Conservation (phyloP, 2,329 filamentous ascomycete genomes). For the Arthrobotrys entomopaga region DNA sequence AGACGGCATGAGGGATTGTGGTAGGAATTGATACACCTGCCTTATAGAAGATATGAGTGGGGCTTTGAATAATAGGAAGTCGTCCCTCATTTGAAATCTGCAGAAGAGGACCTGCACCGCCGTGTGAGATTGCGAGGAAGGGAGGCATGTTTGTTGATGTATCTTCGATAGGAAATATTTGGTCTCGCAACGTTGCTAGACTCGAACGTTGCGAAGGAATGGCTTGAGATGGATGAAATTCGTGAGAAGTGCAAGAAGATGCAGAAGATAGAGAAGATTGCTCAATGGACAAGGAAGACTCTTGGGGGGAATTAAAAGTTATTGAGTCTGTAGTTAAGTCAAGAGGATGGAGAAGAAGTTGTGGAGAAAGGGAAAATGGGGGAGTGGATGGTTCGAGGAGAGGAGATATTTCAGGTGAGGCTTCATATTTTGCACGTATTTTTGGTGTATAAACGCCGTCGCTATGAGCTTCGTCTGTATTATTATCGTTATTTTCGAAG, state of each 20-base stretch:
- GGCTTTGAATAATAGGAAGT: conserved; percentile 58
- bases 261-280: conserved; percentile 12
- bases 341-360: conserved; percentile 8
- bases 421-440: conserved; percentile 46
- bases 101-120: neutral
- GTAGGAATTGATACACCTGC: conserved; percentile 86
- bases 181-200: neutral
- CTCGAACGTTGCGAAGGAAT: neutral
- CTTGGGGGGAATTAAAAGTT: neutral
- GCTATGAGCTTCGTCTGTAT: conserved; percentile 36
- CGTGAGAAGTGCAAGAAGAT: neutral
- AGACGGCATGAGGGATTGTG: conserved; percentile 76
- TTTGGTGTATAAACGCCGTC: conserved; percentile 46
- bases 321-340: neutral
- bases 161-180: neutral
- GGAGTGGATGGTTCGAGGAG: conserved; percentile 19
- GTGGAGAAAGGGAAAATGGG: conserved; percentile 1
- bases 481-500: neutral
- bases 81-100: neutral
- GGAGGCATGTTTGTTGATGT: neutral
- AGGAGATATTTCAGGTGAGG: conserved; percentile 39
- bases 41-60: conserved; percentile 67
- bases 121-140: neutral
- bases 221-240: neutral
- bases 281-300: conserved; percentile 9